Base-by-base conservation (phyloP, 208 protist genomes). In the Trypanosoma melophagium region DNA sequence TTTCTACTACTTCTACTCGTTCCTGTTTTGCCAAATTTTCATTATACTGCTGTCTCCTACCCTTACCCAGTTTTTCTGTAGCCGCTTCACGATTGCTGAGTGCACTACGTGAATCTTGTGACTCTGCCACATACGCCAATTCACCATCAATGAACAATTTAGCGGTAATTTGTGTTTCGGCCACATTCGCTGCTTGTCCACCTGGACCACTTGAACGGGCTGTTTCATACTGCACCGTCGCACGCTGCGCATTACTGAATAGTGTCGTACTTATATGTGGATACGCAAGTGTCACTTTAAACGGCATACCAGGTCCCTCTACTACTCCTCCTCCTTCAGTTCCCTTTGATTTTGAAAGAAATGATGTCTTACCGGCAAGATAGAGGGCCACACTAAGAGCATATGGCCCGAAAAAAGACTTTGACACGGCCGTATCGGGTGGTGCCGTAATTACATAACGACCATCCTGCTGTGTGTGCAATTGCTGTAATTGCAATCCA, bases 141-240 rank as follows among this genome's bases (percentile, higher is more conserved):
- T 50, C 64, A n/a, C 89, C 89, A 67, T 97, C 89, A 57, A 97
- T 89, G 22, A 14, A 52, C 47, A 95, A 70, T 74, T 84, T 85
- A n/a, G 88, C 89, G 47, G 84, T 87, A 21, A 97, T 79, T 64
- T 95, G 92, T 14, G 89, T 97, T 74, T 97, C 89, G 0, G 86
- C 76, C 2, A 95, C 89, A 57, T 97, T 97, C 3, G 78, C 80
- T 4, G 92, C 89, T 71, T 97, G 92, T 40, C 92, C 92, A 28
- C 92, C 92, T 0, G 92, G 92, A 14, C 89, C 89, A 66, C 87
- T 92, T 35, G 88, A 76, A 14, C 89, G 85, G 14, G 87, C 86
- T 31, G 86, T 90, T 10, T 95, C 89, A 77, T 86, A 94, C 3
- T 68, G 60, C 31, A 93, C 71, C 7, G 9, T 50, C 44, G 69